phyloP scores from a whole-genome alignment of 192 early-diverging fungal genomes.

The Lunasporangiospora selenospora region DNA sequence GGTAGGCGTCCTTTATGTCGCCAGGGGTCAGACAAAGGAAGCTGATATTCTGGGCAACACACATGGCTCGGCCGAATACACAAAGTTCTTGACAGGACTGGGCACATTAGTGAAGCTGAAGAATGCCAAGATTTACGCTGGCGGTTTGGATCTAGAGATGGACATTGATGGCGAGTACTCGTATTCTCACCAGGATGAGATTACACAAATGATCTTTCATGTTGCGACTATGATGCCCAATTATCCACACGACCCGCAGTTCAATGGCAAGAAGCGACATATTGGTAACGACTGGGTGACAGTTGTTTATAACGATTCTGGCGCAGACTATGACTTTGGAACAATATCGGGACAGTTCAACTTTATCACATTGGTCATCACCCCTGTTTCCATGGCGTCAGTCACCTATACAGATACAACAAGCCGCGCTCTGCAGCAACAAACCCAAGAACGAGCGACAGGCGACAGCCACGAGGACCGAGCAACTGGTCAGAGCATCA shows the following conservation, averaged over 20 bases:
- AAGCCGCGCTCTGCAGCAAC: conserved; percentile 18
- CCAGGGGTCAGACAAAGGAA: conserved; percentile 84
- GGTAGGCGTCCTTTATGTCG: conserved; percentile 94
- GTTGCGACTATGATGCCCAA: conserved; percentile 94
- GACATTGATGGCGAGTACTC: conserved; percentile 87
- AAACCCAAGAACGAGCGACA: conserved; percentile 29
- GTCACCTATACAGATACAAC: conserved; percentile 23
- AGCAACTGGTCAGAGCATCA: neutral
- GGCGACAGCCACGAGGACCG: conserved; percentile 9
- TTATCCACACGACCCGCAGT: conserved; percentile 74
- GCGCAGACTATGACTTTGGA: conserved; percentile 80
- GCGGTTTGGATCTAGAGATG: conserved; percentile 85
- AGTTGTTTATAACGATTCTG: conserved; percentile 95
- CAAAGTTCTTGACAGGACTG: conserved; percentile 81
- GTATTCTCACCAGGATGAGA: conserved; percentile 83
- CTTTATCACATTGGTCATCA: conserved; percentile 93
- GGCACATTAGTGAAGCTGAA: conserved; percentile 78
- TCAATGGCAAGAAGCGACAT: conserved; percentile 91
- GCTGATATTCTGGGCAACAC: conserved; percentile 87
- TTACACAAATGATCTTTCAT: conserved; percentile 92
- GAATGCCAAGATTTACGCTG: conserved; percentile 77
- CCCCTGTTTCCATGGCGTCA: conserved; percentile 62
- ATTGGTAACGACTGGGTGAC: conserved; percentile 98
- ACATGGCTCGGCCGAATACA: conserved; percentile 88
- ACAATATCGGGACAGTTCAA: conserved; percentile 96